Conservation (phyloP, 2,329 filamentous ascomycete genomes). For the Pyricularia sp. region DNA sequence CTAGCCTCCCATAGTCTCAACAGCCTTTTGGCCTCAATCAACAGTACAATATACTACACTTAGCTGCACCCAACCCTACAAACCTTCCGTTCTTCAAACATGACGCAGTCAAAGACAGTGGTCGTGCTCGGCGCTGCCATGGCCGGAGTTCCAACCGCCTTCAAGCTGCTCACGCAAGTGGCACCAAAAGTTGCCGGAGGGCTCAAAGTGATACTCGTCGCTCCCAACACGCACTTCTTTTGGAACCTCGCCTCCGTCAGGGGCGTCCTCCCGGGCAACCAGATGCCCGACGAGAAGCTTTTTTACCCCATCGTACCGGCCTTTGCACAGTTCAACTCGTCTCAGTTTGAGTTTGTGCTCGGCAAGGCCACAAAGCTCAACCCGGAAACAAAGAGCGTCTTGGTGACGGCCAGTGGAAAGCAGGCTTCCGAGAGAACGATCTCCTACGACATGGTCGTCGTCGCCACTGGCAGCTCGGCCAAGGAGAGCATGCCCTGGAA, state of each 20-base stretch:
- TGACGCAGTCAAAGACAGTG: conserved; percentile 19
- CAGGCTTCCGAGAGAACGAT: conserved; percentile 21
- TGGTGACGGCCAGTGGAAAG: conserved; percentile 22
- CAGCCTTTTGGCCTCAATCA: background rate
- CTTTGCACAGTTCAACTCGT: conserved; percentile 34
- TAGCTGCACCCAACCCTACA: background rate
- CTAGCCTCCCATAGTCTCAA: background rate
- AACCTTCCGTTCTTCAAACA: background rate
- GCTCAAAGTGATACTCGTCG: conserved; percentile 18
- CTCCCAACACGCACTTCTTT: conserved; percentile 16
- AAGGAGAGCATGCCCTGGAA: conserved; percentile 40
- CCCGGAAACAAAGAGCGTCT: conserved; percentile 29
- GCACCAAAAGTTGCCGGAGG: conserved; percentile 19
- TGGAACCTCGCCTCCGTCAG: conserved; percentile 16
- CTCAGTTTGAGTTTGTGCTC: conserved; percentile 41
- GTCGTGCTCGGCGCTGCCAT: conserved; percentile 41
- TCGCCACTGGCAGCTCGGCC: conserved; percentile 43
- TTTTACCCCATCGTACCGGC: conserved; percentile 38
- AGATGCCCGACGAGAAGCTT: conserved; percentile 13
- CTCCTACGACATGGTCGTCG: conserved; percentile 40
- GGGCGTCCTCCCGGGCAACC: conserved; percentile 14
- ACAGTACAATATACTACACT: background rate
- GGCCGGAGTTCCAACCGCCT: conserved; percentile 36
- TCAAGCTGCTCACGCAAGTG: conserved; percentile 38
- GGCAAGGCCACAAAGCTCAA: conserved; percentile 37